phyloP scores from a whole-genome alignment of 1,139 yeast genomes.

The Tardiomyces depauwii region DNA sequence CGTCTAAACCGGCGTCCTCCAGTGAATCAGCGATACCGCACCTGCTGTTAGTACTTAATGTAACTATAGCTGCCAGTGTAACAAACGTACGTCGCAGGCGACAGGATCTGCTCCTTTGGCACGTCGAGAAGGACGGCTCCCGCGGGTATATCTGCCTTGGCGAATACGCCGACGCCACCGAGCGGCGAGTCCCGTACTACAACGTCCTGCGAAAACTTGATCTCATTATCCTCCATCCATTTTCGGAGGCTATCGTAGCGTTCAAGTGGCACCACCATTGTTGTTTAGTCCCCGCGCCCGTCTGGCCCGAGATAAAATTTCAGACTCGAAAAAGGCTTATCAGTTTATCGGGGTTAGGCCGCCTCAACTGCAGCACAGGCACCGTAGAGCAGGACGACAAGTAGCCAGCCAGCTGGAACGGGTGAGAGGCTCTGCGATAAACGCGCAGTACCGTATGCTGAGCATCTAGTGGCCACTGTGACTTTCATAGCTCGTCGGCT shows the following conservation, averaged over 20 bases:
- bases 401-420: no score
- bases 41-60: background rate
- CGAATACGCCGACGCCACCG: conserved; percentile 74
- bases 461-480: no score
- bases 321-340: no score
- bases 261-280: background rate
- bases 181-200: conserved; percentile 36
- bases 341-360: no score
- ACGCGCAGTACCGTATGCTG: no score
- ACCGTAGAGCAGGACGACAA: no score
- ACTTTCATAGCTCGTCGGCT: no score
- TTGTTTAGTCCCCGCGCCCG: no score
- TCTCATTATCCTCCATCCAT: conserved; percentile 21
- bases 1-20: conserved; percentile 47
- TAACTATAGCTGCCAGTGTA: background rate
- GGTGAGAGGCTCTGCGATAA: no score
- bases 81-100: conserved; percentile 16
- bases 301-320: no score
- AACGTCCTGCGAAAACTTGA: conserved; percentile 22
- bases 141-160: conserved; percentile 30
- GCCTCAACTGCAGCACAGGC: no score
- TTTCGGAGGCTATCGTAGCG: conserved; percentile 8
- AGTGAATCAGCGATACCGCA: conserved; percentile 58
- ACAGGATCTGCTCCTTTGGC: conserved; percentile 22
- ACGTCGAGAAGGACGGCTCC: conserved; percentile 21